Base-by-base conservation (phyloP, 495 filamentous ascomycete species). In the Neurospora discreta region DNA sequence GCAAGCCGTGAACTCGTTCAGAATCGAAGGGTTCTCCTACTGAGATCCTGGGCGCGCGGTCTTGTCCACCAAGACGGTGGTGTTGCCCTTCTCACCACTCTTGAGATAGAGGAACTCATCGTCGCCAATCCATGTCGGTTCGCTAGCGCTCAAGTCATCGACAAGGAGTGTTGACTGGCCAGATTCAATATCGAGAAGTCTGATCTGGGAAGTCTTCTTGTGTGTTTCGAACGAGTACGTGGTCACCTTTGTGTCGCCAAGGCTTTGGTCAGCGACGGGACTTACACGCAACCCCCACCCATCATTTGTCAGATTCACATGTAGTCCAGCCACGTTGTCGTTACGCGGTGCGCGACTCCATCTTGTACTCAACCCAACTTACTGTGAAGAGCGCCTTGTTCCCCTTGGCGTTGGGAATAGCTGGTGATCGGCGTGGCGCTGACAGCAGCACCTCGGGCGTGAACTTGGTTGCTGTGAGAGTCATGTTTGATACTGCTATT, bases 221-320 rank as follows among this genome's bases (percentile, higher is more conserved):
- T 97, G 94, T 0, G 88, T 84, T 67, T 92, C 85, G 81, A 98
- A 98, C 26, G 89, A 94, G 78, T 97, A 98, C 9, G 90, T 89
- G 0, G 91, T 92, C 10, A 81, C 76, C 78, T 80, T 39, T 69
- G 16, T 26, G 2, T 43, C 42, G 38, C 15, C 23, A 70, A 42
- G 26, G 26, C 23, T 42, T 15, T 71, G 39, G 52, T 58, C 10
- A 33, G 26, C 18, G n/a, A 71, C 30, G 6, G 15, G 20, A 68
- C 40, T 40, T 67, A 11, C 33, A 30, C n/a, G 18, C n/a, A 30
- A 58, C 44, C 30, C 71, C 23, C 30, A 38, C 70, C 44, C 26
- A 71, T 20, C n/a, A 65, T 33, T 36, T 36, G 6, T 65, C 52
- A 33, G 23, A 36, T 65, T 65, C 52, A 30, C 52, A 36, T 65